Conservation (phyloP, 768 basidiomycete species). For the Tulasnella sp. region DNA sequence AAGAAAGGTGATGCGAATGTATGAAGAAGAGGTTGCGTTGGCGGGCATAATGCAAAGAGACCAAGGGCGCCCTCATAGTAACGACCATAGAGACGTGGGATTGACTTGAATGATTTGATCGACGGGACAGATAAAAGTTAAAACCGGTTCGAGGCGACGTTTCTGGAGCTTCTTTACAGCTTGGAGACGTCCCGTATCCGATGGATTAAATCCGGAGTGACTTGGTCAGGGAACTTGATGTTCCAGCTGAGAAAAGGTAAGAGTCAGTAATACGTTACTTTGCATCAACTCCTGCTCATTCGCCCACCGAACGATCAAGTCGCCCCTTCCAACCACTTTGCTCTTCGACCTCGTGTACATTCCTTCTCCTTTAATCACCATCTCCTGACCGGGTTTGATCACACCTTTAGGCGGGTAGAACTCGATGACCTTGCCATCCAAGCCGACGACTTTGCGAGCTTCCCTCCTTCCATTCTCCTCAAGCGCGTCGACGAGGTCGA, state of each 20-base stretch:
- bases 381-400: slow-evolving; percentile 47
- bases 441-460: slow-evolving; percentile 45
- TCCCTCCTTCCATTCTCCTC: slow-evolving; percentile 35
- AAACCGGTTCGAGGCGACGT: too few species aligned
- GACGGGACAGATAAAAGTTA: not conserved
- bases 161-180: not conserved
- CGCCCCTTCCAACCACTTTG: slow-evolving; percentile 55
- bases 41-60: too few species aligned
- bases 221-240: slow-evolving; percentile 31
- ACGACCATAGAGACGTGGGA: too few species aligned
- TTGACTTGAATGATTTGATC: not conserved
- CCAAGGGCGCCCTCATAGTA: too few species aligned
- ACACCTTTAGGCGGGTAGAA: slow-evolving; percentile 46
- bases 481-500: slow-evolving; percentile 55
- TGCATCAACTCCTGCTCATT: too few species aligned
- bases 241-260: slow-evolving; percentile 27
- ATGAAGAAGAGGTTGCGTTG: too few species aligned
- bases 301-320: slow-evolving; percentile 61
- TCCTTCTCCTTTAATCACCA: slow-evolving; percentile 55
- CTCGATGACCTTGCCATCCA: slow-evolving; percentile 54
- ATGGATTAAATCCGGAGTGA: slow-evolving; percentile 31
- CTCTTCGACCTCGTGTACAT: slow-evolving; percentile 61
- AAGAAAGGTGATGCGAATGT: not conserved
- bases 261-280: not conserved
- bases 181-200: slow-evolving; percentile 28